Base-by-base conservation (phyloP, 2,329 filamentous ascomycete genomes). In the Exophiala aquamarina region DNA sequence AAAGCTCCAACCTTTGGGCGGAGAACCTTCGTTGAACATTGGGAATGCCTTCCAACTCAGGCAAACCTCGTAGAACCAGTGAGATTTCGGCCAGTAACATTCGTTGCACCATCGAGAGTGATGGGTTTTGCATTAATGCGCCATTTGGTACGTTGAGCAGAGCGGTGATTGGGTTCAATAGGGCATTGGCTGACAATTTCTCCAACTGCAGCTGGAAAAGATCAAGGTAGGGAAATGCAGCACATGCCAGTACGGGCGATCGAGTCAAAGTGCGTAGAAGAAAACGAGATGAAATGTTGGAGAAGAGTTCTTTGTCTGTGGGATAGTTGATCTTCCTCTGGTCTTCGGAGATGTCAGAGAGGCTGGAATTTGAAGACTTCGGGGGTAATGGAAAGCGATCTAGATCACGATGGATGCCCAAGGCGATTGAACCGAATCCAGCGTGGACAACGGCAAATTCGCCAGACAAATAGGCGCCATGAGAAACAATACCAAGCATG, bases 151-250 rank as follows among this genome's bases (percentile, higher is more conserved):
- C 81, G 59, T 94, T 87, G 41, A 94, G 77, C 7, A 95, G 71
- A 2, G 87, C 84, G 3, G 89, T 91, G 4, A 96, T 73, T 0
- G 92, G 84, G 55, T 95, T 91, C 44, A 94, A 81, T 20, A 93
- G 76, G 38, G 83, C 80, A 52, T 85, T 84, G 57, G 91, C 81
- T 2, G 88, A 82, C 29, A 96, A 74, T 37, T 84, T 85, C 37
- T 92, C 86, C 3, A 97, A 77, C 66, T 95, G 93, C 23, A 58
- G 74, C 51, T 81, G 77, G 6, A 93, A 70, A 54, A 93, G 82
- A 28, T 80, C 76, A 4, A 77, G 71, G 7, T 81, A 76, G 0
- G 76, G 73, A 50, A 84, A 73, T 5, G 76, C 75, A 5, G 78
- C 71, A 3, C 81, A 84, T 40, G 78, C 72, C 1, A 94, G 77